phyloP scores from a whole-genome alignment of 352 stramenopile genomes.

The Globisporangium okanoganense region DNA sequence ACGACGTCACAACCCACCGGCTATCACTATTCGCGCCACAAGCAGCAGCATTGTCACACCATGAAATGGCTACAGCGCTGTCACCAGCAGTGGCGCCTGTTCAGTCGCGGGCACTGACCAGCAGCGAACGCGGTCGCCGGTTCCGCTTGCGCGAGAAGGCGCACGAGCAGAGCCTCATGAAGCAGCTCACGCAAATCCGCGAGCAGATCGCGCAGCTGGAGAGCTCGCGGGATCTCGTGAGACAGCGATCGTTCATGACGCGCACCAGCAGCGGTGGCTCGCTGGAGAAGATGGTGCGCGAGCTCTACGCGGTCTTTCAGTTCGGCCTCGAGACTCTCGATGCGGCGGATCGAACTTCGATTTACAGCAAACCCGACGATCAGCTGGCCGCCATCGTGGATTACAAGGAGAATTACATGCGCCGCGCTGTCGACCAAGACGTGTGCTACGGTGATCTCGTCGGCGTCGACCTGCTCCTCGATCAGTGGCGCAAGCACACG shows the following conservation, averaged over 20 bases:
- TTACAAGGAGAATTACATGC: constrained; percentile 6
- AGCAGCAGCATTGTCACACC: no score
- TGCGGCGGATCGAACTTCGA: no score
- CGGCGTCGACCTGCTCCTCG: constrained; percentile 1
- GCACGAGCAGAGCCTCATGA: background rate
- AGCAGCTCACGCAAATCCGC: background rate
- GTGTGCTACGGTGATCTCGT: background rate
- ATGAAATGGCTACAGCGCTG: no score
- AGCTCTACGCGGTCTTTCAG: background rate
- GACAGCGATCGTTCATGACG: background rate
- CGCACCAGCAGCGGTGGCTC: background rate
- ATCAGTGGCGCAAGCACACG: constrained; percentile 9
- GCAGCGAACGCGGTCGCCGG: background rate
- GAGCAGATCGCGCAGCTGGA: background rate
- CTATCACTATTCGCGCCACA: no score
- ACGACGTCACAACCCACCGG: no score
- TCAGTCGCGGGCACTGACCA: background rate
- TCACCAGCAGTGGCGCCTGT: no score
- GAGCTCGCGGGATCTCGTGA: background rate
- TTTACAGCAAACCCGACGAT: no score
- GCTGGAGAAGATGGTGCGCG: background rate
- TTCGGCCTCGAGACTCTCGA: background rate
- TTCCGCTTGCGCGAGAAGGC: background rate
- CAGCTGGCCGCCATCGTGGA: background rate
- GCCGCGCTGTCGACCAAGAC: background rate